Evolutionary conservation across 495 filamentous ascomycete genomes (phyloP), one percentile per base, ranked within the genome.

Genomic region (Trichoderma virens): DNA sequence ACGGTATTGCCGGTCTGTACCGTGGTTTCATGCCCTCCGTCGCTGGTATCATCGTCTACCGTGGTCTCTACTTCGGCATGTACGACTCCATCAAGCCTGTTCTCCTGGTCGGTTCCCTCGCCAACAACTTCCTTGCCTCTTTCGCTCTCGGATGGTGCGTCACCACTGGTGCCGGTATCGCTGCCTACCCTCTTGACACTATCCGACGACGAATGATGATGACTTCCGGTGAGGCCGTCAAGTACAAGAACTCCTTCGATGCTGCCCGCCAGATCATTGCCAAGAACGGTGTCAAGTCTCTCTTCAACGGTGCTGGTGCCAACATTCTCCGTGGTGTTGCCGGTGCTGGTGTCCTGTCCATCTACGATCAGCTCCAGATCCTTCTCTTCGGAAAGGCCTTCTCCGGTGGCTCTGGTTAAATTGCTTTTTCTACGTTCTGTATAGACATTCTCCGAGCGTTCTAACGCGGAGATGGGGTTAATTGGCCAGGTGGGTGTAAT

Each of bases 131-230:
- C 92, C 81, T 98, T 70, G 94, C 94, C 77, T 98, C 94, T 64
- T 98, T 98, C 92, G 72, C 85, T 74, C 93, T 98, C 83, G 95
- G 94, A 78, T 98, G 94, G 94, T 85, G 85, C 83, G 95, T 98
- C 85, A 98, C 94, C 81, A 98, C 95, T 81, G 93, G 88, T 91
- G 94, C 94, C 80, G 95, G 94, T 95, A 96, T 98, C 81, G 93
- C 93, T 82, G 98, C 94, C 74, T 98, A 98, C 84, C 94, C 94
- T 82, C 90, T 98, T 71, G 94, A 98, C 79, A 98, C 94, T 74
- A 88, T 98, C 84, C 94, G 94, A 88, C 92, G 94, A 87, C 94
- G 94, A 85, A 98, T 98, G 94, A 98, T 98, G 94, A 98, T 98
- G 94, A 97, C 93, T 71, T 87, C 85, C 64, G 85, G 85, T 83